These are phyloP conservation scores for Aquilaria agallochum DNA, from an alignment of 441 rosid genomes.

Conservation along the genomic window DNA sequence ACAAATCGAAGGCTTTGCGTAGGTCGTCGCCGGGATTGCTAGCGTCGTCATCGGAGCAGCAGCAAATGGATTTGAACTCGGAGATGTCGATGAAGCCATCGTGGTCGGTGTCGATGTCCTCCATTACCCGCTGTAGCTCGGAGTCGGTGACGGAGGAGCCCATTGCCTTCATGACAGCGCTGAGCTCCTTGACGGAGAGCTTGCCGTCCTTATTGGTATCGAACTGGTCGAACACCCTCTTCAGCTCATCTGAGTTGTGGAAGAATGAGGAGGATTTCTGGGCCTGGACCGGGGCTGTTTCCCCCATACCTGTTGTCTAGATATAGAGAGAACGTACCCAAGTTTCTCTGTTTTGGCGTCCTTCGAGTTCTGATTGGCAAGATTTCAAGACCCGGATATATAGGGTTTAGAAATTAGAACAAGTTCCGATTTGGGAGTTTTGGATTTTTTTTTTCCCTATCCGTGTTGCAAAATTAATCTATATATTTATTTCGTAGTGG, in stretches of 20 bases:
- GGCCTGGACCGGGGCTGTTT: not conserved
- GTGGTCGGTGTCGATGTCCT: conserved; percentile 47
- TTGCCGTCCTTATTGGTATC: conserved; percentile 54
- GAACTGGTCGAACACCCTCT: conserved; percentile 59
- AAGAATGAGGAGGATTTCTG: conserved; percentile 4
- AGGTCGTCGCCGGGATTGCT: conserved; percentile 37
- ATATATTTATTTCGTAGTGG: no score
- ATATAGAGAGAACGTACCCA: not conserved
- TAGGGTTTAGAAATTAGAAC: no score
- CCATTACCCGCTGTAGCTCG: conserved; percentile 42
- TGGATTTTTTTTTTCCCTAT: no score
- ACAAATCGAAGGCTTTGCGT: conserved; percentile 57
- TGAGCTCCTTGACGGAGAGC: conserved; percentile 53
- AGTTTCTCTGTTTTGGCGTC: no score
- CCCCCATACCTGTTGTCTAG: not conserved
- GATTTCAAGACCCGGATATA: no score
- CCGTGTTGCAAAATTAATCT: no score
- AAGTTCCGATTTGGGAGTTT: no score
- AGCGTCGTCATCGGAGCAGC: conserved; percentile 23
- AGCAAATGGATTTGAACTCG: conserved; percentile 46
- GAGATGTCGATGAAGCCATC: conserved; percentile 49
- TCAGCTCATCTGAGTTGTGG: conserved; percentile 39
- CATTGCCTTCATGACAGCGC: conserved; percentile 40
- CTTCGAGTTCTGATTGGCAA: no score
- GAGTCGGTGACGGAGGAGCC: conserved; percentile 34